Conservation (phyloP, 345 rosid genomes). For the Heritiera fomes region DNA sequence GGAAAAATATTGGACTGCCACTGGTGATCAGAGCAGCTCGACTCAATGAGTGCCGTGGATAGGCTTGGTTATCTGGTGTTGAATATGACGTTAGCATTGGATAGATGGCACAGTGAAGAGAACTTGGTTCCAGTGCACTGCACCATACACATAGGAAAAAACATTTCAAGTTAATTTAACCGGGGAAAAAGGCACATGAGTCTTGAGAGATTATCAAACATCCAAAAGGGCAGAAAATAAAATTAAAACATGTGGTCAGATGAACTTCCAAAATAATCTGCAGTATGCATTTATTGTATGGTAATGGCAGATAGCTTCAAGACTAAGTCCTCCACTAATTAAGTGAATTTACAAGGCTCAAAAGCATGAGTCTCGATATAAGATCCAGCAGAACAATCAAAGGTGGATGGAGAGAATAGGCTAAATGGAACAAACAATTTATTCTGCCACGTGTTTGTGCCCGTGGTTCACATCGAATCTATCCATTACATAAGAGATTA, state of each 20-base stretch:
- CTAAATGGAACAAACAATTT: neutral
- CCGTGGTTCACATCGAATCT: conserved; percentile 3
- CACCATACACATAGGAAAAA: conserved; percentile 25
- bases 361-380: neutral
- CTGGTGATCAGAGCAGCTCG: conserved; percentile 89
- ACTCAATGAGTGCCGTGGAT: conserved; percentile 91
- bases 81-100: conserved; percentile 76
- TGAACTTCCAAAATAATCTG: conserved; percentile 12
- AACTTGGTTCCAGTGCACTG: conserved; percentile 87
- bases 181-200: neutral
- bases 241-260: neutral
- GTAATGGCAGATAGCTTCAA: neutral
- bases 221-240: neutral
- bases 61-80: conserved; percentile 81
- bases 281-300: neutral
- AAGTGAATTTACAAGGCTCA: neutral
- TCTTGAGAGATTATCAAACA: neutral
- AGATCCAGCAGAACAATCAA: neutral
- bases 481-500: conserved; percentile 1
- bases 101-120: conserved; percentile 86
- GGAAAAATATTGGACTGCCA: conserved; percentile 94
- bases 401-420: neutral
- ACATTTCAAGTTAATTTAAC: neutral
- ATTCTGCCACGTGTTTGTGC: neutral
- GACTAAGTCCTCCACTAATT: conserved; percentile 3